phyloP scores from a whole-genome alignment of 2,329 filamentous ascomycete species.

The Fusarium sp. region DNA sequence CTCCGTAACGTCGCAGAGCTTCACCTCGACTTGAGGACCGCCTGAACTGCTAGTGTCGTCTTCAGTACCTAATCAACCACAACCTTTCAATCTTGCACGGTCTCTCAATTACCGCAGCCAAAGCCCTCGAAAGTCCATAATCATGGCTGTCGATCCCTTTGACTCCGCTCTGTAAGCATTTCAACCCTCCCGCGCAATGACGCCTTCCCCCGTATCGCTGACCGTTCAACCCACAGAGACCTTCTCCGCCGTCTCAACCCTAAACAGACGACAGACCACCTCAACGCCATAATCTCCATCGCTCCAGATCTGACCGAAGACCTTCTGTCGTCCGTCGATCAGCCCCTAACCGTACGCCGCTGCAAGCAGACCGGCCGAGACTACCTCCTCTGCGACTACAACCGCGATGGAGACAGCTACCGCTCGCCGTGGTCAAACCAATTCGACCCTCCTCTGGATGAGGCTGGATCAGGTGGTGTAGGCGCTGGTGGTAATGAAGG shows the following conservation, averaged over 20 bases:
- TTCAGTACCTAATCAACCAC: neutral
- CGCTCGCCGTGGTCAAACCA: constrained; percentile 99
- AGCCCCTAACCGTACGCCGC: constrained; percentile 85
- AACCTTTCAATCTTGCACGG: neutral
- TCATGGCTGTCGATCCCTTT: constrained; percentile 69
- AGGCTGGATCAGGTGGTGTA: constrained; percentile 62
- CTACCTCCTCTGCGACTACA: constrained; percentile 99
- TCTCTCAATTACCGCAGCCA: neutral
- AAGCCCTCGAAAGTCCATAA: neutral
- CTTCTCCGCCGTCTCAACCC: constrained; percentile 97
- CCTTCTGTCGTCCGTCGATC: constrained; percentile 95
- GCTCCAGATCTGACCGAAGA: constrained; percentile 95
- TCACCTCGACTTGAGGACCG: constrained; percentile 15
- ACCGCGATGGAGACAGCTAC: constrained; percentile 97
- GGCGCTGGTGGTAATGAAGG: constrained; percentile 64
- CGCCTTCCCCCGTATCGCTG: constrained; percentile 11
- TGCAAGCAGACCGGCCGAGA: constrained; percentile 91
- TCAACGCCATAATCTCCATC: constrained; percentile 86
- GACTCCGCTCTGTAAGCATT: constrained; percentile 76
- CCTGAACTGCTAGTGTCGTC: constrained; percentile 1
- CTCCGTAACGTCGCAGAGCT: constrained; percentile 34
- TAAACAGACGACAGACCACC: constrained; percentile 87
- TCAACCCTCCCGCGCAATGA: neutral
- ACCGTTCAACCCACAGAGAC: constrained; percentile 67
- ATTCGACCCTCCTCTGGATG: constrained; percentile 88